phyloP scores from a whole-genome alignment of 805 yeast species.

The Metahyphopichia silvanorum region DNA sequence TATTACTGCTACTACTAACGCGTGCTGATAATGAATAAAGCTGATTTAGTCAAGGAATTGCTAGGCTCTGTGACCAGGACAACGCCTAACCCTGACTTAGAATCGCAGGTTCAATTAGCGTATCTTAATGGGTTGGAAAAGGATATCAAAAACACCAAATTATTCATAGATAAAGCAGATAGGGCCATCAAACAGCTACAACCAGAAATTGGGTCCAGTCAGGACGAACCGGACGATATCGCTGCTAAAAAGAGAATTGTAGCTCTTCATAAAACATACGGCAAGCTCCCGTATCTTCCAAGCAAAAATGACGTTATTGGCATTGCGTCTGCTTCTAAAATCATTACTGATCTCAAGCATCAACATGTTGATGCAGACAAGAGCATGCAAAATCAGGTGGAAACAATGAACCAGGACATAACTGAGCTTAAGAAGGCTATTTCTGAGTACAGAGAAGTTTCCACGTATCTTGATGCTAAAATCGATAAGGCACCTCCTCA shows the following conservation, averaged over 20 bases:
- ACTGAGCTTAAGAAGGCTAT: neutral
- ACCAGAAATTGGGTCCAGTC: slow-evolving; percentile 1
- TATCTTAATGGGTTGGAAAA: slow-evolving; percentile 13
- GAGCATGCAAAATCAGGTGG: neutral
- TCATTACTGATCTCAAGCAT: slow-evolving; percentile 5
- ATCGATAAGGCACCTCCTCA: neutral
- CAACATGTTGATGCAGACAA: slow-evolving; percentile 3
- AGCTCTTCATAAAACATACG: slow-evolving; percentile 16
- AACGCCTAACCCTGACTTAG: too few relatives aligned
- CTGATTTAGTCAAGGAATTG: too few relatives aligned
- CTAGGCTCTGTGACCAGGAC: too few relatives aligned
- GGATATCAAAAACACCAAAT: slow-evolving; percentile 15
- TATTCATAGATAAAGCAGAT: slow-evolving; percentile 19
- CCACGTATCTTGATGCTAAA: neutral
- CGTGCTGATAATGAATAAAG: slow-evolving; percentile 6
- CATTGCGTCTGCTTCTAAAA: slow-evolving; percentile 19
- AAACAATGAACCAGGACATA: neutral
- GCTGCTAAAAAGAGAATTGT: slow-evolving; percentile 11
- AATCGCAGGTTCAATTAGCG: slow-evolving; percentile 5
- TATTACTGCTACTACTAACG: too few relatives aligned
- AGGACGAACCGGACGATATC: neutral
- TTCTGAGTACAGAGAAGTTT: slow-evolving; percentile 1
- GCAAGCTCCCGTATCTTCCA: slow-evolving; percentile 20
- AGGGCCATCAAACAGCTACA: slow-evolving; percentile 8
- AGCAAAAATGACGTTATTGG: slow-evolving; percentile 27